phyloP scores from a whole-genome alignment of 2,329 filamentous ascomycete genomes.

The Claviceps purpurea region DNA sequence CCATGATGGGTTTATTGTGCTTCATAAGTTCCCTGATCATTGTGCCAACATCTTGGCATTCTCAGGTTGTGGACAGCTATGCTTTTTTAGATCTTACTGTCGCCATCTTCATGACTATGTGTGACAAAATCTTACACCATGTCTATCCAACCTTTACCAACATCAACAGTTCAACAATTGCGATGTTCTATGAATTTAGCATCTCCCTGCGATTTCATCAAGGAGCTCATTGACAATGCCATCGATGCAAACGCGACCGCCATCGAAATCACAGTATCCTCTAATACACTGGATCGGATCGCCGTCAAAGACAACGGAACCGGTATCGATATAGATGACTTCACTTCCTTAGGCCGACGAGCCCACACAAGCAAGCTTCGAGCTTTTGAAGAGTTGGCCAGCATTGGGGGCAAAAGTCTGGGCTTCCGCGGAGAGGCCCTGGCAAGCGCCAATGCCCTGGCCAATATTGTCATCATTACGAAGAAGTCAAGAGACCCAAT shows the following conservation, averaged over 20 bases:
- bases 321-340: constrained; percentile 52
- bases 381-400: constrained; percentile 46
- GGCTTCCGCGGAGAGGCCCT: constrained; percentile 68
- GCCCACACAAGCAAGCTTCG: constrained; percentile 63
- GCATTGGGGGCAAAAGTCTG: constrained; percentile 44
- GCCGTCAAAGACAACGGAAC: constrained; percentile 62
- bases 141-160: constrained; percentile 36
- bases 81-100: neutral
- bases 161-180: constrained; percentile 39
- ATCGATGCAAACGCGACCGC: constrained; percentile 57
- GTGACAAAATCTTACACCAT: constrained; percentile 18
- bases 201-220: constrained; percentile 49
- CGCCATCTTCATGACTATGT: neutral
- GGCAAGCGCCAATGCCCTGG: constrained; percentile 49
- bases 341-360: constrained; percentile 46
- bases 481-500: constrained; percentile 46
- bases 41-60: no score
- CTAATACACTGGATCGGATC: constrained; percentile 55
- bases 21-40: no score
- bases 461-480: constrained; percentile 48
- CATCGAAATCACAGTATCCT: constrained; percentile 49
- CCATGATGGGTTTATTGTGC: no score
- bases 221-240: constrained; percentile 67
- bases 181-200: constrained; percentile 47
- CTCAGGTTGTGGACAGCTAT: no score